Percentiles rank a stretch among this genome's conserved stretches.
Evolutionary conservation across 2,329 filamentous ascomycete genomes (phyloP).

Genomic region (Phialophora expanda): DNA sequence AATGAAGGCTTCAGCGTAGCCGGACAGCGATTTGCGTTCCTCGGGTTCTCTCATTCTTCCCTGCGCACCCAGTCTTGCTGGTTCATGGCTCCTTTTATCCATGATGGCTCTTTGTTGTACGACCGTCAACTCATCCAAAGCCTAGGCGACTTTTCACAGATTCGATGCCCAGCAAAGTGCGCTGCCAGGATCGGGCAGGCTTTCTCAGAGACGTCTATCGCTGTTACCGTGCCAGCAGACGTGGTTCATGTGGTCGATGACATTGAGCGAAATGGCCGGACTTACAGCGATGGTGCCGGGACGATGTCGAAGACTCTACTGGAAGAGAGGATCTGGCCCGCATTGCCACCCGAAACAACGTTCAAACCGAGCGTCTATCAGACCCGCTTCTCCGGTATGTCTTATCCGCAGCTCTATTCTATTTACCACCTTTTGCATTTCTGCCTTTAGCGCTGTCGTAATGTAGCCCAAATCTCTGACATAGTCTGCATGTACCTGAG

Average conservation of each 20-base stretch:
- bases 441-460: neutral
- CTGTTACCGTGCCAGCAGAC: slow-evolving; percentile 56
- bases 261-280: slow-evolving; percentile 53
- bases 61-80: slow-evolving; percentile 73
- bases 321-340: slow-evolving; percentile 59
- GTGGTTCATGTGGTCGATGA: slow-evolving; percentile 39
- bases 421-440: neutral
- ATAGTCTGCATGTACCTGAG: neutral
- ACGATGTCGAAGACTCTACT: slow-evolving; percentile 67
- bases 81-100: slow-evolving; percentile 62
- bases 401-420: neutral
- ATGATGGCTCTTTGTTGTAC: slow-evolving; percentile 42
- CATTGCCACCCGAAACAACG: slow-evolving; percentile 54
- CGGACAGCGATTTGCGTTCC: slow-evolving; percentile 67
- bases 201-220: slow-evolving; percentile 74
- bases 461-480: neutral
- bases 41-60: slow-evolving; percentile 81
- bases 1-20: slow-evolving; percentile 66
- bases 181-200: slow-evolving; percentile 67
- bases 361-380: slow-evolving; percentile 70
- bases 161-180: slow-evolving; percentile 62
- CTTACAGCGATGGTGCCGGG: slow-evolving; percentile 81
- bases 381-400: slow-evolving; percentile 68
- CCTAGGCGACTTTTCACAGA: slow-evolving; percentile 58
- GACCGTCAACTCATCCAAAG: slow-evolving; percentile 51